Percentiles rank a stretch among this genome's conserved stretches.
phyloP scores from a whole-genome alignment of 305 asterid species.

The Fraxinus xanthoxyloides region DNA sequence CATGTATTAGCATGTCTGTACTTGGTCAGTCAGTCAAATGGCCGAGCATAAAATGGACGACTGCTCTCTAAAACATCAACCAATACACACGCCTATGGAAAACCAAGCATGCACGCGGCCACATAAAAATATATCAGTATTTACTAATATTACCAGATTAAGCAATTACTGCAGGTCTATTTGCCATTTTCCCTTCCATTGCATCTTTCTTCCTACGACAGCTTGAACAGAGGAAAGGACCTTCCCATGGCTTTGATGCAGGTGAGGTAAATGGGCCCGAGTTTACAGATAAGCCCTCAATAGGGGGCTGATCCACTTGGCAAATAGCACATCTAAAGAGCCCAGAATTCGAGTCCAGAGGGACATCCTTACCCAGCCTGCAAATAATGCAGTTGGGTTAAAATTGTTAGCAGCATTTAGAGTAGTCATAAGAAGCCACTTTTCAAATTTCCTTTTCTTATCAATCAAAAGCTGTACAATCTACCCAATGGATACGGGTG shows the following conservation, averaged over 20 bases:
- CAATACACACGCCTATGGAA: slow-evolving; percentile 17
- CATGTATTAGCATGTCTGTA: slow-evolving; percentile 27
- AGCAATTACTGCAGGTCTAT: slow-evolving; percentile 27
- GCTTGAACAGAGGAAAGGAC: slow-evolving; percentile 84
- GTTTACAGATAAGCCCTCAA: slow-evolving; percentile 78
- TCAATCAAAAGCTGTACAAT: neutral
- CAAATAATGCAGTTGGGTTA: slow-evolving; percentile 3
- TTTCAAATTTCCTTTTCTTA: neutral
- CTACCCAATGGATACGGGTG: neutral
- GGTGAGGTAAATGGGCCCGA: slow-evolving; percentile 91
- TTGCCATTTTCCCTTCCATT: slow-evolving; percentile 45
- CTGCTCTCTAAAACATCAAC: slow-evolving; percentile 32
- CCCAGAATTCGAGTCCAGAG: slow-evolving; percentile 69
- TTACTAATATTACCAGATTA: slow-evolving; percentile 26
- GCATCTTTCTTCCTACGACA: slow-evolving; percentile 46
- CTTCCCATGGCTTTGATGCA: slow-evolving; percentile 91
- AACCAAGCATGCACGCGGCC: slow-evolving; percentile 23
- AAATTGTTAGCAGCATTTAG: neutral
- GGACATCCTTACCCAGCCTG: slow-evolving; percentile 93
- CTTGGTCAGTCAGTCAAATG: slow-evolving; percentile 29
- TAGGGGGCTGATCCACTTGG: slow-evolving; percentile 83
- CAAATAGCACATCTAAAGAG: slow-evolving; percentile 92
- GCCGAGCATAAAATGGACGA: slow-evolving; percentile 30
- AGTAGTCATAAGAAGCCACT: neutral
- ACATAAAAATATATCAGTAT: slow-evolving; percentile 24